Base-by-base conservation (phyloP, 176 grass and related monocot species). In the Musa troglodytarum region DNA sequence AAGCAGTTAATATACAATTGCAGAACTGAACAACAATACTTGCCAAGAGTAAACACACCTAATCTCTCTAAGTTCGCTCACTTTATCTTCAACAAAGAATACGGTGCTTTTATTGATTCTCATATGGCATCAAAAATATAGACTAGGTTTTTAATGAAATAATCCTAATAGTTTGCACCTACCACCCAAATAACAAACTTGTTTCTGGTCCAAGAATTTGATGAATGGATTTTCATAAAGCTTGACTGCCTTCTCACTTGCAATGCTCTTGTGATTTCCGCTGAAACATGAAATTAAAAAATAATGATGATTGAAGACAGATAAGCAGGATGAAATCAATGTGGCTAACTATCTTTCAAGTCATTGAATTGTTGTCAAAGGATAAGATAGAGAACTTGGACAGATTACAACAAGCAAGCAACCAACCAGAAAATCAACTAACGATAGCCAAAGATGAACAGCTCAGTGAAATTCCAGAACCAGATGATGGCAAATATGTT, bases 211-310 rank as follows among this genome's bases (percentile, higher is more conserved):
- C 82, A 91, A 23, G 83, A 89, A 49, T 80, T 82, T 66, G 87
- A 87, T 0, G 90, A 87, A 78, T 80, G 75, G 63, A 75, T 19
- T 79, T 91, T 74, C 63, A 87, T 83, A 82, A 98, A 89, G 73
- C 86, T 82, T n/a, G 95, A 89, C 76, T 98, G 95, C 78, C 95
- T 93, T 91, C 88, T 93, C 54, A 92, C 83, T 74, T 88, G 87
- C 86, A 92, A 83, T 65, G 81, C 86, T 82, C 78, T 85, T 34
- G 95, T 92, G 20, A 98, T 90, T 78, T 93, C 95, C 87, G 82
- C 83, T 88, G 53, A 55, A 83, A 77, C 21, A 63, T 54, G 65
- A 49, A 63, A 15, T 10, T 13, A 63, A 82, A 63, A 34, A 77
- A 55, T 50, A 71, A 10, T 8, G 0, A 81, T 74, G 50, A 66